Evolutionary conservation across 225 moss, liverwort and hornwort genomes (phyloP), one percentile per base, ranked within the genome.

Genomic region (Sphagnum contortum): DNA sequence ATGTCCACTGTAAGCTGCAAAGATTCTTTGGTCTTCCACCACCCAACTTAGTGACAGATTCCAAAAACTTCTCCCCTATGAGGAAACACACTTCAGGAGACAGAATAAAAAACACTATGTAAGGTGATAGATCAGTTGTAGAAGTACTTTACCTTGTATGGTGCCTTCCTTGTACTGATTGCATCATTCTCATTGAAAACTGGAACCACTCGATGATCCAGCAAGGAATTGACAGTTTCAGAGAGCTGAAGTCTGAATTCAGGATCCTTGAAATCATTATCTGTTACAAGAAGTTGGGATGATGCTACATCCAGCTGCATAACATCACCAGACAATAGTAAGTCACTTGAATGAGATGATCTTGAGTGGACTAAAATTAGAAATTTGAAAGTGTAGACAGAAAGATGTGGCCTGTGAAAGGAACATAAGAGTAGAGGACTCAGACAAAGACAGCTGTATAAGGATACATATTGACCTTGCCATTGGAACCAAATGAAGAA

Each of bases 141-240:
- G 2, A 45, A 12, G 5, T 14, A 11, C 8, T 48, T 47, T 10
- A 86, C 94, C 77, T 76, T 76, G 54, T 83, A 82, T 0, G 93
- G 92, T 44, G 85, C 87, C 12, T 50, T 63, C 0, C 96, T 69
- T 0, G 92, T 95, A 3, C 84, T 84, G 0, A 96, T 44, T 0
- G 95, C 95, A 57, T 96, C 95, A 3, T 96, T 96, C 57, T 98
- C 96, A 12, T 93, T 96, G 8, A 90, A 88, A 13, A 96, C 75
- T 9, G 96, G 96, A 63, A 92, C 90, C 48, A 96, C 92, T 61
- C 87, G 85, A 52, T 88, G 72, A 66, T 61, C 76, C 10, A 98
- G 64, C 59, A 98, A 64, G 55, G 73, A 82, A 62, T 78, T 68
- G 10, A 89, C 89, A 5, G 92, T 93, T 60, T 87, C 81, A 12